These are phyloP conservation scores for Rubia occidens DNA, from an alignment of 305 asterid species.

Conservation along the genomic window DNA sequence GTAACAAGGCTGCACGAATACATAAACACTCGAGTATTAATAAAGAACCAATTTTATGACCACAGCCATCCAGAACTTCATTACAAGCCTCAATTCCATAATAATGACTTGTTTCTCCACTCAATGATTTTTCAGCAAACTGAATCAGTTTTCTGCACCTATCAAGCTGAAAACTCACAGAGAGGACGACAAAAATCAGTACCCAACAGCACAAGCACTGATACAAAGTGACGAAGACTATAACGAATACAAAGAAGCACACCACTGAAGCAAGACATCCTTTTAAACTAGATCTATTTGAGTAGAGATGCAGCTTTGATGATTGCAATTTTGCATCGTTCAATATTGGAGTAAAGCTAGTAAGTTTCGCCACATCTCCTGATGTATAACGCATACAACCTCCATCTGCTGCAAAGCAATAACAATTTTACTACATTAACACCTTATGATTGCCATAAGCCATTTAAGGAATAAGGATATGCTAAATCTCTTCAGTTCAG, in stretches of 20 bases:
- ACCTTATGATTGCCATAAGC: neutral
- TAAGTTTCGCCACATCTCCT: conserved; percentile 51
- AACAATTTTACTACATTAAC: neutral
- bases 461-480: neutral
- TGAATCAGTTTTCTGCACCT: conserved; percentile 75
- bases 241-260: conserved; percentile 21
- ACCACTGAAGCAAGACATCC: conserved; percentile 45
- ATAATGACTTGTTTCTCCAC: conserved; percentile 53
- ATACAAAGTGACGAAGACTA: neutral
- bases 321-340: conserved; percentile 43
- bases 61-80: conserved; percentile 75
- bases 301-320: conserved; percentile 35
- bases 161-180: conserved; percentile 42
- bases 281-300: conserved; percentile 40
- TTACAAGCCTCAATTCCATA: conserved; percentile 89
- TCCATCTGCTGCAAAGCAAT: conserved; percentile 43
- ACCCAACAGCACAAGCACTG: conserved; percentile 18
- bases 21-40: conserved; percentile 74
- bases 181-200: conserved; percentile 9
- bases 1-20: conserved; percentile 80
- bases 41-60: conserved; percentile 53
- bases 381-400: conserved; percentile 53
- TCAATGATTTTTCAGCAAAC: conserved; percentile 58
- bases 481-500: neutral
- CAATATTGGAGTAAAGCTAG: conserved; percentile 41